Base-by-base conservation (phyloP, 306 rosid genomes). In the Gastrolobium villosum region DNA sequence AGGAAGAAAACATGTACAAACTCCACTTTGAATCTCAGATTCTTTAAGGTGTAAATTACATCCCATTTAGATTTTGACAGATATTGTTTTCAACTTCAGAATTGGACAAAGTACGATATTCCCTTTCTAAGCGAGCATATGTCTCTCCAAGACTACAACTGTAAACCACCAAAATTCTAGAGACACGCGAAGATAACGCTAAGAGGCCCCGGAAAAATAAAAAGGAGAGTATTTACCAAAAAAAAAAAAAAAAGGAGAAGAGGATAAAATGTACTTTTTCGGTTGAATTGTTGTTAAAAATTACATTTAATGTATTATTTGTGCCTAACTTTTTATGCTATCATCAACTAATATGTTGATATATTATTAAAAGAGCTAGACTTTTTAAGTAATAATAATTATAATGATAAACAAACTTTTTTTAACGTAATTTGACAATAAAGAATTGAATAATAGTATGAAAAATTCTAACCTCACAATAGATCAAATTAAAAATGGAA, bases 91-190 rank as follows among this genome's bases (percentile, higher is more conserved):
- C 28, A 20, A 26, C 4, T 15, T 50, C 2, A 54, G 26, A 53
- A 71, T 32, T 36, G 76, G 65, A 37, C 76, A 15, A 37, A 37
- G 65, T 53, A 71, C 64, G 52, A 40, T 52, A 53, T 71, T 71
- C 76, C 65, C 50, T 71, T 20, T 70, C 65, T 20, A 37, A 53
- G 37, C 28, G 39, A 39, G 76, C 50, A 71, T 40, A 8, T 20
- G 26, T 71, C 76, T 15, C 76, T 54, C 37, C 65, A 53, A 50
- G 26, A 37, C 7, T 71, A 20, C 76, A 71, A 71, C 76, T 71
- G 76, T 53, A 53, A 71, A 53, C 76, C 76, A 71, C 50, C 26
- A 45, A 31, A 6, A 5, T 31, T 20, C 32, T 66, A 11, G 11
- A 37, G 68, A 62, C 45, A 37, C 11, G 28, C 28, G 45, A 65